Evolutionary conservation across 176 grass and related monocot genomes (phyloP).

Genomic region (Sorghum bicolor): DNA sequence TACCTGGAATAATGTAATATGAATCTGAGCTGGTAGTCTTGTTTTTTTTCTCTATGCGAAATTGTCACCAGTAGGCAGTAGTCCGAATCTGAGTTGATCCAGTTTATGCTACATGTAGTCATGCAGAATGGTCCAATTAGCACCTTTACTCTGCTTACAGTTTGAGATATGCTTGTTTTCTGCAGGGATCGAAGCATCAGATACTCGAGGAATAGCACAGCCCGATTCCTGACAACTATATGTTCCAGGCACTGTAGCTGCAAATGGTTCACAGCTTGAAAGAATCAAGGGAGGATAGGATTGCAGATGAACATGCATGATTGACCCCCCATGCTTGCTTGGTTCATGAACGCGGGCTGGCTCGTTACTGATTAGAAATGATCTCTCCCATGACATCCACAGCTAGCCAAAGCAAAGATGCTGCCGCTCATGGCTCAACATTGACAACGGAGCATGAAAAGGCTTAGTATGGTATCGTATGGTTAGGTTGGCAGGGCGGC

Average conservation of each 20-base stretch:
- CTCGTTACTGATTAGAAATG: not conserved
- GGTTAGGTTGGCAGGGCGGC: not conserved
- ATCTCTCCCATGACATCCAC: not conserved
- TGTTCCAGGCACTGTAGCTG: not conserved
- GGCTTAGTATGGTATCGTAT: not conserved
- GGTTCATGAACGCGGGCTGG: not conserved
- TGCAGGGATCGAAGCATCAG: constrained; percentile 26
- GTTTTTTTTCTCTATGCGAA: not conserved
- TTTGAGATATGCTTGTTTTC: not conserved
- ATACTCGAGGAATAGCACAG: constrained; percentile 22
- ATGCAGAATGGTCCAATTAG: constrained; percentile 13
- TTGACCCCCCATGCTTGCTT: not conserved
- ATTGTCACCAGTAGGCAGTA: not conserved
- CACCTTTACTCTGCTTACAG: constrained; percentile 27
- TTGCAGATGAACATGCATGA: constrained; percentile 19
- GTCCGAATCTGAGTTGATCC: not conserved
- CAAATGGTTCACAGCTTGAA: constrained; percentile 45
- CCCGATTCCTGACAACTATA: constrained; percentile 29
- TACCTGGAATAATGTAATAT: not conserved
- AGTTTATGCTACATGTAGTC: not conserved
- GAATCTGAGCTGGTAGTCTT: not conserved
- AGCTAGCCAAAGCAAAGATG: not conserved
- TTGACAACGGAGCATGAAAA: constrained; percentile 1
- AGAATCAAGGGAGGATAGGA: constrained; percentile 20
- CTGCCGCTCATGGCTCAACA: not conserved